Conservation (phyloP, 2,329 filamentous ascomycete genomes). For the Aspergillus candidus region DNA sequence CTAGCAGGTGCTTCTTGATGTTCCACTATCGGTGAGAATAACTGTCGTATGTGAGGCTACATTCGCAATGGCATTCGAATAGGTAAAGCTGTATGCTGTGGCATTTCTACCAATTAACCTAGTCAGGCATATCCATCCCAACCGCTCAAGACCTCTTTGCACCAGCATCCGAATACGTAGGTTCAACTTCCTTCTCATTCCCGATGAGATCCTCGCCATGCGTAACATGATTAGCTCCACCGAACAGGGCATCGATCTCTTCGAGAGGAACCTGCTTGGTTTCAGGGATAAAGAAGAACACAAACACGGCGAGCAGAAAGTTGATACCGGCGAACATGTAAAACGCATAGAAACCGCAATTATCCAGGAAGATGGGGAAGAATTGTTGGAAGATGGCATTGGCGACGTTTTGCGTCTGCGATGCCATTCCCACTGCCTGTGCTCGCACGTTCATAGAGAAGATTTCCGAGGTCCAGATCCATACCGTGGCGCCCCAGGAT, state of each 20-base stretch:
- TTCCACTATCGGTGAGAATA: too few species aligned
- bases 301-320: slow-evolving; percentile 45
- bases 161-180: slow-evolving; percentile 8
- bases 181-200: slow-evolving; percentile 18
- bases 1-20: too few species aligned
- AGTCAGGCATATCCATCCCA: slow-evolving; percentile 3
- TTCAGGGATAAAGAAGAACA: slow-evolving; percentile 49
- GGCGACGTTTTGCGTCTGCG: slow-evolving; percentile 57
- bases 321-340: slow-evolving; percentile 52
- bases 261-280: slow-evolving; percentile 41
- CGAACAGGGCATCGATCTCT: slow-evolving; percentile 35
- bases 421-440: slow-evolving; percentile 63
- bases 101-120: too few species aligned
- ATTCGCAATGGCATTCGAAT: too few species aligned
- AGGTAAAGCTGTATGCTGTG: too few species aligned
- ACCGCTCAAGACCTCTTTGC: too few species aligned
- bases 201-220: slow-evolving; percentile 29
- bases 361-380: slow-evolving; percentile 61
- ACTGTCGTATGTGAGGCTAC: too few species aligned
- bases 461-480: slow-evolving; percentile 65
- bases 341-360: slow-evolving; percentile 52
- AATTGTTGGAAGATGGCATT: slow-evolving; percentile 65
- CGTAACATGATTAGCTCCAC: slow-evolving; percentile 31
- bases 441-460: slow-evolving; percentile 68
- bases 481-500: slow-evolving; percentile 63